phyloP scores from a whole-genome alignment of 2,329 filamentous ascomycete species.

The Fusarium albidum region DNA sequence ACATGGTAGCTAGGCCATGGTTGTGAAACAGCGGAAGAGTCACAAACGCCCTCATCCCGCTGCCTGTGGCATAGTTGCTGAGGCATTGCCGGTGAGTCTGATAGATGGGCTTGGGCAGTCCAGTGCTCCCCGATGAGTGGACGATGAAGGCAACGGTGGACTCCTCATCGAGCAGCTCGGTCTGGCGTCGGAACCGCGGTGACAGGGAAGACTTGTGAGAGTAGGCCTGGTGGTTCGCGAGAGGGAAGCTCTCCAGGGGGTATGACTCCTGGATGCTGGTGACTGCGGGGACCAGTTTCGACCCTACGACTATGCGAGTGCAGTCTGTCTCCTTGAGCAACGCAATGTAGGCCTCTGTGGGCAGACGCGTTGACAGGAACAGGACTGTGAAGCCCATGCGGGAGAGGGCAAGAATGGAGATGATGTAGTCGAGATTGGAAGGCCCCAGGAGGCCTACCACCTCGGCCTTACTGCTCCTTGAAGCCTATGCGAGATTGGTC shows the following conservation, averaged over 20 bases:
- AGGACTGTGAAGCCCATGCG: conserved; percentile 59
- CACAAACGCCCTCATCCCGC: conserved; percentile 57
- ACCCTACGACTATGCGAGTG: conserved; percentile 21
- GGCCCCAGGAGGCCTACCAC: conserved; percentile 57
- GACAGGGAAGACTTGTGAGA: conserved; percentile 27
- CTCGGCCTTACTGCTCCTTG: conserved; percentile 8
- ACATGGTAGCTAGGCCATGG: conserved; percentile 64
- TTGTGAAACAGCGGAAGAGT: conserved; percentile 67
- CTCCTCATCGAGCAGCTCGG: conserved; percentile 12
- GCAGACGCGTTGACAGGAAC: conserved; percentile 30
- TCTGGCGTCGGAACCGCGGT: conserved; percentile 17
- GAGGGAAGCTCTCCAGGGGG: conserved; percentile 13
- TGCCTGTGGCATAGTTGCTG: conserved; percentile 53
- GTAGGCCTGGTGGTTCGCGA: conserved; percentile 14
- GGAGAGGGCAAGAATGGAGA: conserved; percentile 60
- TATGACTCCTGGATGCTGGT: conserved; percentile 15
- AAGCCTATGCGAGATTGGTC: not conserved
- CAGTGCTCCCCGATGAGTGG: conserved; percentile 60
- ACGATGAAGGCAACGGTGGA: conserved; percentile 37
- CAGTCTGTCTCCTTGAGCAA: conserved; percentile 25
- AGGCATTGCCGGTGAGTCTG: conserved; percentile 61
- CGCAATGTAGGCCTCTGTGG: conserved; percentile 25
- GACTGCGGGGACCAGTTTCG: conserved; percentile 8
- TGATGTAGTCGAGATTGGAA: conserved; percentile 62
- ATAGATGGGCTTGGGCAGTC: conserved; percentile 69